These are phyloP conservation scores for Eimeria maxima DNA, from an alignment of 169 alveolate species.

Conservation along the genomic window DNA sequence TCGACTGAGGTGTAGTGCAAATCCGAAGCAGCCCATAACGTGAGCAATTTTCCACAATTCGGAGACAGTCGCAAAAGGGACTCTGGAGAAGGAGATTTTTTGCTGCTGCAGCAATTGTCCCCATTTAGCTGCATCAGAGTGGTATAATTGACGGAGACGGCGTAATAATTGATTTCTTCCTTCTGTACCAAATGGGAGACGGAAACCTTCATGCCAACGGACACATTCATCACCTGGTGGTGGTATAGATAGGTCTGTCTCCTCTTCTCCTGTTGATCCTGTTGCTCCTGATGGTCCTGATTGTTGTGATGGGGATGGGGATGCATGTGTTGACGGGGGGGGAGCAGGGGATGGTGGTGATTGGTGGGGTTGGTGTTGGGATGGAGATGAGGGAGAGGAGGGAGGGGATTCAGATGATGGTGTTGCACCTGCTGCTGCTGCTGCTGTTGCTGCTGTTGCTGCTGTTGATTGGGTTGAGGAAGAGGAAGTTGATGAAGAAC, in stretches of 20 bases:
- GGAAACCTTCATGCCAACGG: slow-evolving; percentile 79
- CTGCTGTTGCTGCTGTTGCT: neutral
- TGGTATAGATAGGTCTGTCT: neutral
- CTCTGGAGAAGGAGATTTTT: slow-evolving; percentile 57
- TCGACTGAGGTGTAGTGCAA: slow-evolving; percentile 42
- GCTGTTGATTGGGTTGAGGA: neutral
- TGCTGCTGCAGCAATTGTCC: slow-evolving; percentile 57
- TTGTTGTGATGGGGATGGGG: too few relatives aligned
- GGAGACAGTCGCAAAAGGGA: slow-evolving; percentile 80
- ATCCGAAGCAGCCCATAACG: slow-evolving; percentile 70
- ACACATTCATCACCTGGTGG: neutral
- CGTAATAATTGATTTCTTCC: slow-evolving; percentile 80
- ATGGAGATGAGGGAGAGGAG: too few relatives aligned
- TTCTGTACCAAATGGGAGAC: slow-evolving; percentile 82
- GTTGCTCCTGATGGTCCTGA: too few relatives aligned
- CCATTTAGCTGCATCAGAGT: slow-evolving; percentile 78
- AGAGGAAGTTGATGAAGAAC: neutral
- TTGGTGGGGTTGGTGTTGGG: too few relatives aligned
- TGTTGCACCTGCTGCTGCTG: neutral
- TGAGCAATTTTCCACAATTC: slow-evolving; percentile 80
- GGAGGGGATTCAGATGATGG: neutral
- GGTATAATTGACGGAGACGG: slow-evolving; percentile 62
- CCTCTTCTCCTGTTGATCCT: neutral
- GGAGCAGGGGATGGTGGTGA: too few relatives aligned
- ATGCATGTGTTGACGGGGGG: too few relatives aligned